Evolutionary conservation across 768 basidiomycete genomes (phyloP).

Genomic region (Hydnum rufescens): DNA sequence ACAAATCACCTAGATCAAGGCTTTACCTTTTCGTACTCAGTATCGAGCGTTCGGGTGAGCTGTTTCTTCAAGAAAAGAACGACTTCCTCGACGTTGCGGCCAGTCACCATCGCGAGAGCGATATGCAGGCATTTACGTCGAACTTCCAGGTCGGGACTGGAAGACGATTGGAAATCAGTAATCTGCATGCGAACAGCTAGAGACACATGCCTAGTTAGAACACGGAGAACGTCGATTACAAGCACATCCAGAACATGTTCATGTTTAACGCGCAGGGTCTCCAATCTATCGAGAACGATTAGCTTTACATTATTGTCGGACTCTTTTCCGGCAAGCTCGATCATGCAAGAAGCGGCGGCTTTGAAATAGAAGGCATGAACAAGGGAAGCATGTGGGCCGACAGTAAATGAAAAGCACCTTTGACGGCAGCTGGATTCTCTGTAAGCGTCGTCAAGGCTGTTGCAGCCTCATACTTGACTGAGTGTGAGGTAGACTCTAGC

Average conservation of each 20-base stretch:
- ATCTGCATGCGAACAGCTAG: background rate
- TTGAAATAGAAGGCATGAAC: slow-evolving; percentile 3
- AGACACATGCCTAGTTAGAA: slow-evolving; percentile 46
- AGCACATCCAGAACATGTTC: slow-evolving; percentile 68
- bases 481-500: slow-evolving; percentile 71
- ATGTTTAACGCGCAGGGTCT: slow-evolving; percentile 62
- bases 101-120: slow-evolving; percentile 81
- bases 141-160: slow-evolving; percentile 88
- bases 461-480: slow-evolving; percentile 95
- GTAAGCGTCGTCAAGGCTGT: slow-evolving; percentile 85
- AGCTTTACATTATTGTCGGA: slow-evolving; percentile 98
- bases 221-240: slow-evolving; percentile 90
- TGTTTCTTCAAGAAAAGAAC: slow-evolving; percentile 96
- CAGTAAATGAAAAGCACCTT: slow-evolving; percentile 32
- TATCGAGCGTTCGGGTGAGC: slow-evolving; percentile 78
- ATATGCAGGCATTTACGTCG: slow-evolving; percentile 79
- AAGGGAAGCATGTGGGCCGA: background rate
- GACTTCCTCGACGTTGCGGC: slow-evolving; percentile 90
- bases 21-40: slow-evolving; percentile 78
- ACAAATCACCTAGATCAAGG: background rate
- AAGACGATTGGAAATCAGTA: slow-evolving; percentile 3
- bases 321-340: slow-evolving; percentile 81
- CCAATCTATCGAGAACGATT: slow-evolving; percentile 85
- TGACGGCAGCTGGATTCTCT: slow-evolving; percentile 88
- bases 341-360: slow-evolving; percentile 81